Evolutionary conservation across 257 asterid genomes (phyloP), one percentile per base, ranked within the genome.

Genomic region (Striga asiatica): DNA sequence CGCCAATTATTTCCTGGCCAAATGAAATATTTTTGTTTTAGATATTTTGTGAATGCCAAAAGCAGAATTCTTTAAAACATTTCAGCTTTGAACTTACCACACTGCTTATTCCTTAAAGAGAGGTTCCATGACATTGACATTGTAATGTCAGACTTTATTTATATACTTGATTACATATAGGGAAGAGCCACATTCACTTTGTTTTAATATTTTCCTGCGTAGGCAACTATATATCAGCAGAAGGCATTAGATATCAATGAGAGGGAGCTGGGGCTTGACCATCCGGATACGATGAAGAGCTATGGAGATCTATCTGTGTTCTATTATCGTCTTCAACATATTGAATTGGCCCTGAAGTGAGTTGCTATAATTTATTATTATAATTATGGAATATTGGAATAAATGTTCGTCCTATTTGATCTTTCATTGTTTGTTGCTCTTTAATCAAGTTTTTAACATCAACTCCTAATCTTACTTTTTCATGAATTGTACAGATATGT

Each of bases 241-340:
- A 92, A 92, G 80, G 97, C 99, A 39, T 78, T 92, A 71, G 97
- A 88, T 70, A 88, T 92, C 70, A 92, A 92, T 56, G 99, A 92
- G 80, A 82, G 97, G 75, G 99, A 88, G 78, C 83, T 92, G 56
- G 97, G 99, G 56, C 99, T 92, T 67, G 99, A 92, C 73, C 99
- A 92, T 76, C 99, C 99, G n/a, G 99, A 92, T 67, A 92, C 99
- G 7, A 92, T 92, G 99, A 92, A 92, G 80, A 88, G 99, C 71
- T 92, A 92, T 52, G 99, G 99, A 62, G 99, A 92, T 81, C 87
- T 92, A 46, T 88, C 99, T 2, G 99, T 92, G 69, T 92, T 92
- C 54, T 92, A 88, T 71, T 92, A 92, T 59, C 97, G 99, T 60
- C 99, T 92, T 71, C 99, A 92, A 63, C 95, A 92, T 71, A 92